Evolutionary conservation across 2,329 filamentous ascomycete genomes (phyloP).

Genomic region (Coniochaeta ligniaria): DNA sequence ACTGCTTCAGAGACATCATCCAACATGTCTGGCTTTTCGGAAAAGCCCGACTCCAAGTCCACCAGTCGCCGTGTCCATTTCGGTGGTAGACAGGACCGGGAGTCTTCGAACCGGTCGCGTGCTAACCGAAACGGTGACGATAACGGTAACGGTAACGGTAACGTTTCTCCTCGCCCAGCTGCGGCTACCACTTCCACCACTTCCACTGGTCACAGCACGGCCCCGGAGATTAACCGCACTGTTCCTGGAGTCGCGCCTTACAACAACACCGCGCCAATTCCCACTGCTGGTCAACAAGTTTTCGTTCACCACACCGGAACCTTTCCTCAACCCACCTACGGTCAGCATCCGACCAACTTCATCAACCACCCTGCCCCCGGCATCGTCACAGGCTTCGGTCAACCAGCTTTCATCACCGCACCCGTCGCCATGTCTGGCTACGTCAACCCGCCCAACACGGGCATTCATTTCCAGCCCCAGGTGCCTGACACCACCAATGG

Average conservation of each 20-base stretch:
- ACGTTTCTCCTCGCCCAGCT: too few species aligned
- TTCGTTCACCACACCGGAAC: conserved; percentile 7
- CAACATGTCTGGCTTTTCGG: not conserved
- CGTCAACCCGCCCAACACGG: conserved; percentile 28
- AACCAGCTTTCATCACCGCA: not conserved
- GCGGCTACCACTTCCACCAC: not conserved
- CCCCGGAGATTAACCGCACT: not conserved
- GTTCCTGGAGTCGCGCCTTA: conserved; percentile 1
- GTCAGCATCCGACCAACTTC: not conserved
- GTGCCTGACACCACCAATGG: conserved; percentile 51
- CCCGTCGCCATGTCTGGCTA: conserved; percentile 30
- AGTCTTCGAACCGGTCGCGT: not conserved
- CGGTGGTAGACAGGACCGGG: too few species aligned
- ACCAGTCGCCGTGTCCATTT: not conserved
- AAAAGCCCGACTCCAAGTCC: not conserved
- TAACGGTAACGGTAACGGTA: not conserved
- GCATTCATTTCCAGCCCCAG: conserved; percentile 50
- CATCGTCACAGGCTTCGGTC: not conserved
- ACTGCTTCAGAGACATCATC: not conserved
- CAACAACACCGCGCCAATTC: conserved; percentile 4
- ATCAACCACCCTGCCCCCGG: not conserved
- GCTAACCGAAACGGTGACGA: not conserved
- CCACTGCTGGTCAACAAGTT: conserved; percentile 9
- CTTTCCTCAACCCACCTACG: not conserved
- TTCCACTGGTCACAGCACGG: not conserved